Base-by-base conservation (phyloP, 352 stramenopile species). In the Pythium phragmiticola region DNA sequence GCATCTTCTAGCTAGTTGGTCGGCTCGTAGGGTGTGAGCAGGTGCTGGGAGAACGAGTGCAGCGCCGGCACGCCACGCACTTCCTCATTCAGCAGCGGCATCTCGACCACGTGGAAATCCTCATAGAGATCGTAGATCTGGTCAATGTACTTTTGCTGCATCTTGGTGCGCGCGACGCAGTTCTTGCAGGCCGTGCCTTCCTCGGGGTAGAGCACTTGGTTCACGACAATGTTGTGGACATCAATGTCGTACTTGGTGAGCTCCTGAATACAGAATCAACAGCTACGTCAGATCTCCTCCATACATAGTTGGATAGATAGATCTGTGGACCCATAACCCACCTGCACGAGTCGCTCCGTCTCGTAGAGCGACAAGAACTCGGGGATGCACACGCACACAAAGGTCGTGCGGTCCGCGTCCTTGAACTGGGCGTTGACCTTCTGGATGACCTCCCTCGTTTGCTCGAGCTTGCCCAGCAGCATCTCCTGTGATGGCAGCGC, bases 71-170 rank as follows among this genome's bases (percentile, higher is more conserved):
- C 88, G 55, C 96, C 96, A 52, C 96, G 88, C 70, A 99, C 98
- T 79, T 99, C 98, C 68, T 99, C 94, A 73, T 98, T 98, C 68
- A 99, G 81, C 54, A 99, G 80, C 23, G 98, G 98, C 95, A 99
- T 99, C 67, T 99, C 87, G 4, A 98, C 87, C n/a, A 99, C 96
- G 79, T 99, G 96, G 73, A 99, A 99, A 69, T 99, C 97, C 69
- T 92, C 86, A 78, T 99, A 99, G 39, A 99, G 78, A 80, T 99
- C 97, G 77, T 99, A 99, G 75, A 99, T 99, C 82, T 99, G 97
- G 65, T 98, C 95, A 69, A 99, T 98, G 83, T 99, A 99, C 80
- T 99, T 99, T 78, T 99, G 96, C 84, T 99, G 98, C 97, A 99
- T 99, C 76, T 96, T 94, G 68, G 99, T 98, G 69, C 98, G 89